phyloP scores from a whole-genome alignment of 2,329 filamentous ascomycete genomes.

The Fonsecaea nubica region DNA sequence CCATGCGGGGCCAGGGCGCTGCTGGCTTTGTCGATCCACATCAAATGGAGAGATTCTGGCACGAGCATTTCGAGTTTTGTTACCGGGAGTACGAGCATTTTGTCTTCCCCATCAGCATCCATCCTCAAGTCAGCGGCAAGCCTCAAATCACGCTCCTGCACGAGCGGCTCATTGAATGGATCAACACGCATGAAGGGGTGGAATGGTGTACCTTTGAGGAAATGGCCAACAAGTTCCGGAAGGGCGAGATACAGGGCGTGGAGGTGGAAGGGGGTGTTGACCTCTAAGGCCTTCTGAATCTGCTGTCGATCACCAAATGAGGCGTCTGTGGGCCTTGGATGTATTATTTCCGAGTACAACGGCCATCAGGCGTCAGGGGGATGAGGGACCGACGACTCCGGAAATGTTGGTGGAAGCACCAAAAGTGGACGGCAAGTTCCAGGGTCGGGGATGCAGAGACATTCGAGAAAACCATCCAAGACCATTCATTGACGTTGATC shows the following conservation, averaged over 20 bases:
- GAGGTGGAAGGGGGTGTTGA: slow-evolving; percentile 41
- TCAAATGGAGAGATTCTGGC: slow-evolving; percentile 53
- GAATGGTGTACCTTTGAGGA: slow-evolving; percentile 65
- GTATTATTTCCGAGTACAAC: neutral
- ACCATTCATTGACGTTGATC: slow-evolving; percentile 6
- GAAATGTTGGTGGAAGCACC: neutral
- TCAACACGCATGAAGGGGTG: slow-evolving; percentile 54
- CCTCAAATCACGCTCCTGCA: slow-evolving; percentile 57
- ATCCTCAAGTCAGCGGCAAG: slow-evolving; percentile 58
- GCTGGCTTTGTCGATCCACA: slow-evolving; percentile 44
- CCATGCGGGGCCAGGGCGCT: slow-evolving; percentile 41
- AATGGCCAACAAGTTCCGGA: slow-evolving; percentile 74
- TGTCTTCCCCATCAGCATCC: slow-evolving; percentile 56
- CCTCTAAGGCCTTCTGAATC: slow-evolving; percentile 8
- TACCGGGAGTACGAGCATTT: slow-evolving; percentile 56
- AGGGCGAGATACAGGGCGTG: slow-evolving; percentile 48
- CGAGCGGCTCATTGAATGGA: slow-evolving; percentile 55
- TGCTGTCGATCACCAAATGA: slow-evolving; percentile 2
- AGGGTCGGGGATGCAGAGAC: neutral
- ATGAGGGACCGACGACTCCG: neutral
- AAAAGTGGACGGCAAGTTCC: slow-evolving; percentile 7
- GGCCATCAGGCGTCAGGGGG: neutral
- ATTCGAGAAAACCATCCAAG: slow-evolving; percentile 17
- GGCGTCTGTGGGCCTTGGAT: neutral
- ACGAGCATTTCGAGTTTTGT: slow-evolving; percentile 55